Evolutionary conservation across 148 eudicot genomes (phyloP), one percentile per base, ranked within the genome.

Genomic region (Nyssa sinensis): DNA sequence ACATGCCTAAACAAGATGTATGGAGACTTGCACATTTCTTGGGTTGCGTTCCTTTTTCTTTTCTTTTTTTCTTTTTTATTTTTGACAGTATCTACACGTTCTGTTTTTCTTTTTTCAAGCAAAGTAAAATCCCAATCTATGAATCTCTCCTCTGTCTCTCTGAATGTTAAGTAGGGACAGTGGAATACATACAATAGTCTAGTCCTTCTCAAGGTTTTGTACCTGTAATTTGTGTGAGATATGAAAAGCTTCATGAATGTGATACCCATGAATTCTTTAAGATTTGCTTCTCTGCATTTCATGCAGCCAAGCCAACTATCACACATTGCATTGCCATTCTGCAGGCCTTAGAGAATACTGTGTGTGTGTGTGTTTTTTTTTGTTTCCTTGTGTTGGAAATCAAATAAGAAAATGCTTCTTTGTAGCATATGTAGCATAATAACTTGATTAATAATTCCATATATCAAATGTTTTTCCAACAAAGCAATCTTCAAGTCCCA

Each of bases 21-120:
- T 61, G 47, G 75, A 76, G 79, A 62, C 62, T 68, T 28, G 68
- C 72, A 62, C 68, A 75, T 59, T 68, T 68, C 78, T 68, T 59
- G 78, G 73, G 47, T 23, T 60, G 44, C 68, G 73, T 67, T 41
- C 66, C 32, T 34, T 35, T 35, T 27, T 33, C 37, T 25, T 28
- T 57, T 8, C 44, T 39, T 51, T 32, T 8, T 32, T 12, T 27
- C 28, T 32, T 24, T 5, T 70, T 29, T 17, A 17, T 14, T 65
- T 41, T n/a, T n/a, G n/a, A n/a, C n/a, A n/a, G 33, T 71, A 31
- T 32, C 69, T 64, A 41, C 57, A 5, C n/a, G 3, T 24, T 73
- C 17, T 57, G 21, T 27, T 74, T 3, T 74, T 39, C 25, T 33
- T 71, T 41, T 39, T 64, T 25, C 13, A 58, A 19, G 39, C 41